Evolutionary conservation across 176 grass and related monocot species (phyloP), one percentile per base, ranked within the genome.

Genomic region (Juncus effusus): DNA sequence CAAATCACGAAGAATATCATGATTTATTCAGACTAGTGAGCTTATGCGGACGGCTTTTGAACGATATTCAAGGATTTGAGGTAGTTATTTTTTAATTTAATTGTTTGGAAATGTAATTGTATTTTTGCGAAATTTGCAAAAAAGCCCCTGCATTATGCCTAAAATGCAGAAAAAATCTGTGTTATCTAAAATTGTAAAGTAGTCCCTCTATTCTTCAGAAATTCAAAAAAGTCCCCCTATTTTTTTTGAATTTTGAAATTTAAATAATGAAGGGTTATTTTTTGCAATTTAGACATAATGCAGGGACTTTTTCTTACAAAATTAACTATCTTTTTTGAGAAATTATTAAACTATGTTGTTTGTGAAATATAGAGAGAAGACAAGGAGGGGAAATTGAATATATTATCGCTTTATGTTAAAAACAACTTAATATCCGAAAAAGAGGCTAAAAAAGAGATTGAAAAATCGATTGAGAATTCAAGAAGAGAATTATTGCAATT

Each of bases 351-450:
- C 19, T 28, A 28, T 28, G 0, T 28, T 51, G 10, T 44, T 16
- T 57, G 19, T 11, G 13, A 45, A 4, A 4, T 59, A 65, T 60
- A 95, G 86, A 85, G 86, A 74, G 86, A 95, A 79, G 59, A 42
- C 13, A 73, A 65, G 1, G 28, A 85, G 61, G 91, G 86, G 35
- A 95, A 95, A 71, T 28, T 87, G 63, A 95, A 87, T 35, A 73
- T 67, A 49, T 59, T 82, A 3, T 80, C 69, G 3, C 76, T 96
- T 5, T 39, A 63, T 38, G 19, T 84, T 63, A 60, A 47, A 6
- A 6, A 6, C 44, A 59, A 65, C 63, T 83, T 73, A 6, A 14
- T 76, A 49, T 82, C 91, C 4, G 13, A 74, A 57, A 76, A 96
- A 69, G 57, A 40, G 0, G 84, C 65, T 14, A 74, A 54, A 65